Evolutionary conservation across 2,329 filamentous ascomycete species (phyloP), one percentile per base, ranked within the genome.

Genomic region (Arthrobotrys musiformis): DNA sequence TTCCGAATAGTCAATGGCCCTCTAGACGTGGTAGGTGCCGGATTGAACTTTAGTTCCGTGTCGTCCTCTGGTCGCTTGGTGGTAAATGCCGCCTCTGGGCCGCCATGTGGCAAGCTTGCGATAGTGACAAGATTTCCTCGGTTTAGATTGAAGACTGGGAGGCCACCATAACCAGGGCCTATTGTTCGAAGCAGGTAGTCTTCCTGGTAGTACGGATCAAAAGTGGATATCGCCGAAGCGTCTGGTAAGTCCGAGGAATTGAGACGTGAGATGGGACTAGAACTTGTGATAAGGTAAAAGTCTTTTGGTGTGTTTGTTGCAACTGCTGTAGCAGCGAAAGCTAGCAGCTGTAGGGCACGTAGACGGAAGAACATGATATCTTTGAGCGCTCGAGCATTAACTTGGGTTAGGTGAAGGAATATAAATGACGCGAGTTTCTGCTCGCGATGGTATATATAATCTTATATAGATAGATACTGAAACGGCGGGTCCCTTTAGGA

Each of bases 151-250:
- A 70, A 70, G n/a, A 37, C n/a, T 1, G 58, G 58, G 5, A 70
- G 46, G 24, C 67, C 48, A 30, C 37, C 37, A 28, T 70, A 70
- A 4, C 56, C 67, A 0, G 67, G 67, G 4, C 67, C 67, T 40
- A 70, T 70, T n/a, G 48, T 56, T 19, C 56, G 44, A 19, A 70
- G 58, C n/a, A 70, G 46, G 9, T 61, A 70, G 28, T 70, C 48
- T 24, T 70, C 54, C 50, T 70, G 66, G 22, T 70, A 70, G 40
- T 70, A 70, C 22, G 67, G 67, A 19, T 63, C 58, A 13, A 70
- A 70, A 4, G 35, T 70, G 24, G 67, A 70, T 30, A 70, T 70
- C 6, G 67, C 67, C 8, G 56, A 70, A 9, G 35, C 67, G 28
- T 54, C 22, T 15, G 44, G 30, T 4, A 70, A 46, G 28, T 63